phyloP scores from a whole-genome alignment of 2,329 filamentous ascomycete genomes.

The Aspergillus vadensis region DNA sequence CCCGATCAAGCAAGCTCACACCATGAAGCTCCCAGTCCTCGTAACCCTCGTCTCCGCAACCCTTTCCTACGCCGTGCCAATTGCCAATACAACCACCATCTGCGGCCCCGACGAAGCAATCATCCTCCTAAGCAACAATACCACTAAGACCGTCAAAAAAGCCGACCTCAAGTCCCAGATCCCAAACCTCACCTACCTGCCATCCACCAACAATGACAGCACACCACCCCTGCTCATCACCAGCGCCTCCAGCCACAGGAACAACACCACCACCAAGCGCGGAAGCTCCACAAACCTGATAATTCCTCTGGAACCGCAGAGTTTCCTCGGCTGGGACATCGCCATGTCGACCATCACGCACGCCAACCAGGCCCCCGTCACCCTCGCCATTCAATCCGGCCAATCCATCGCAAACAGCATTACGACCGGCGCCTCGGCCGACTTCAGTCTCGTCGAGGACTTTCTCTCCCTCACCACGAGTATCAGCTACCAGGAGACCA shows the following conservation, averaged over 20 bases:
- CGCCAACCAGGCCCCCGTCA: slow-evolving; percentile 20
- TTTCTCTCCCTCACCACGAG: slow-evolving; percentile 12
- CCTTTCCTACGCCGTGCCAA: slow-evolving; percentile 6
- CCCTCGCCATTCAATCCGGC: slow-evolving; percentile 16
- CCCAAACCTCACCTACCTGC: slow-evolving; percentile 1
- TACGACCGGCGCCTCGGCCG: slow-evolving; percentile 10
- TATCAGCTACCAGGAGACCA: slow-evolving; percentile 11
- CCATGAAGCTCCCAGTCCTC: not conserved
- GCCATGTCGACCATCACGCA: slow-evolving; percentile 21
- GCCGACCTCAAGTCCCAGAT: slow-evolving; percentile 14
- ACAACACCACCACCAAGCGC: slow-evolving; percentile 7
- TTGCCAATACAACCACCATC: not conserved
- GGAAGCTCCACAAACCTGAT: slow-evolving; percentile 13
- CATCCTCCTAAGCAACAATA: slow-evolving; percentile 14
- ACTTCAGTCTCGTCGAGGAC: slow-evolving; percentile 8
- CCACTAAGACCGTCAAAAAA: slow-evolving; percentile 16
- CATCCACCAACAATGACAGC: not conserved
- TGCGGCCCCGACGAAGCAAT: slow-evolving; percentile 11
- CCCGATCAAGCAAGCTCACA: not conserved
- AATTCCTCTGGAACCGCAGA: slow-evolving; percentile 18
- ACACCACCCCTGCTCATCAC: slow-evolving; percentile 1
- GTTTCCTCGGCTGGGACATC: slow-evolving; percentile 23
- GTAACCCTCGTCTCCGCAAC: not conserved
- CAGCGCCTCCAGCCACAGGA: not conserved
- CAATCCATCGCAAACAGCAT: slow-evolving; percentile 21